Percentiles rank a stretch among this genome's conserved stretches.
phyloP scores from a whole-genome alignment of 2,329 filamentous ascomycete species.

The Gaeumannomyces tritici region DNA sequence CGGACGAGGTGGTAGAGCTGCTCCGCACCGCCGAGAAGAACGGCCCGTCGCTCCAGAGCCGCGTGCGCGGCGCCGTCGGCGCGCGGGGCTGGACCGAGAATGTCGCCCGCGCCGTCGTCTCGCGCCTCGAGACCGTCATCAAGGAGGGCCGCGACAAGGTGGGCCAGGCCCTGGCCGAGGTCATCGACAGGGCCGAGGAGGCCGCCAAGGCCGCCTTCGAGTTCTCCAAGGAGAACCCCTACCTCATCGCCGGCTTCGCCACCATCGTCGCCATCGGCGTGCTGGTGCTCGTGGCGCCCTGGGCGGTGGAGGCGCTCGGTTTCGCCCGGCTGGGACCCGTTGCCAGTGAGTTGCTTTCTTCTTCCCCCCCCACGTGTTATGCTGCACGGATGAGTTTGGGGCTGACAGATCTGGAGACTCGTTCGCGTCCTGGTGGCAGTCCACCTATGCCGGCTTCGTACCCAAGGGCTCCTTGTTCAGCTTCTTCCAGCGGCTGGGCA shows the following conservation, averaged over 20 bases:
- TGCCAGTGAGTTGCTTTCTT: background rate
- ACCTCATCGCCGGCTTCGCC: background rate
- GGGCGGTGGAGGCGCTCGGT: background rate
- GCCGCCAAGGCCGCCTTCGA: background rate
- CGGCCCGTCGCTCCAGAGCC: background rate
- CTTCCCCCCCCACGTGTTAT: background rate
- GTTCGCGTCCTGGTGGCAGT: slow-evolving; percentile 30
- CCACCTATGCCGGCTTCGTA: slow-evolving; percentile 25
- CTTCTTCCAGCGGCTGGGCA: slow-evolving; percentile 31
- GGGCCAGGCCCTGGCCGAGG: background rate
- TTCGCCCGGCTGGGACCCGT: background rate
- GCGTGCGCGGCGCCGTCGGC: background rate
- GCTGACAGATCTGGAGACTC: slow-evolving; percentile 11
- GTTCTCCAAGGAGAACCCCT: background rate
- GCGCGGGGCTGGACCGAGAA: background rate
- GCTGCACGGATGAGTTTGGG: background rate
- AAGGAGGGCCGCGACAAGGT: background rate
- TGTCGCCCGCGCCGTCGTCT: background rate
- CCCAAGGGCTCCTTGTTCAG: slow-evolving; percentile 28
- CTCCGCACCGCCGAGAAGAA: background rate
- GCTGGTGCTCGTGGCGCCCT: background rate
- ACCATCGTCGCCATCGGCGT: slow-evolving; percentile 2
- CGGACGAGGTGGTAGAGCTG: background rate
- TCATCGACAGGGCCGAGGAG: background rate
- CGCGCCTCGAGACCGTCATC: background rate